Conservation (phyloP, 2,329 filamentous ascomycete species). For the Nemania diffusa region DNA sequence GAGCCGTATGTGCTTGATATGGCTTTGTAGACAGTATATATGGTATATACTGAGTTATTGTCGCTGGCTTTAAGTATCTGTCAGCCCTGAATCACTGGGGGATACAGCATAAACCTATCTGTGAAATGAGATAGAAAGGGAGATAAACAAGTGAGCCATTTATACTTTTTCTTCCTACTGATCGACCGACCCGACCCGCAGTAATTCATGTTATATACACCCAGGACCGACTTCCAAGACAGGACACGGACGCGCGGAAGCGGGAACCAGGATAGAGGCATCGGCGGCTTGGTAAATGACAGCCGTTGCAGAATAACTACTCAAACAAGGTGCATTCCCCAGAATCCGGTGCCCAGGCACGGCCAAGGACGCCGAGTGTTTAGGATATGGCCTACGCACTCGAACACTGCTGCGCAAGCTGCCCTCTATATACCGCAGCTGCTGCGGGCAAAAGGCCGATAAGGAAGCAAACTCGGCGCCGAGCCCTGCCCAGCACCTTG, state of each 20-base stretch:
- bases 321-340: too few species aligned
- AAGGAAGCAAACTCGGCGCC: conserved; percentile 22
- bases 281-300: neutral
- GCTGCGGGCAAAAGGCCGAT: neutral
- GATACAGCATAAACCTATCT: neutral
- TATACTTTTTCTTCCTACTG: neutral
- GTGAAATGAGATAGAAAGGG: neutral
- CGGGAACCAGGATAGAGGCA: neutral
- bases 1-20: neutral
- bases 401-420: neutral
- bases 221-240: neutral
- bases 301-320: too few species aligned
- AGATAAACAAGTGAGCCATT: neutral
- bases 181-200: neutral
- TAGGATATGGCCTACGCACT: neutral
- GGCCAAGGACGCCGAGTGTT: conserved; percentile 24
- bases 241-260: neutral
- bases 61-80: neutral
- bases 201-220: neutral
- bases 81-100: neutral
- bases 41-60: neutral
- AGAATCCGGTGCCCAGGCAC: neutral
- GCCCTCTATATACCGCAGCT: neutral
- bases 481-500: conserved; percentile 20
- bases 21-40: neutral